A percentile compares a stretch with the other conserved stretches of the same genome.
phyloP scores from a whole-genome alignment of 148 eudicot species.

The Nyssa sinensis region DNA sequence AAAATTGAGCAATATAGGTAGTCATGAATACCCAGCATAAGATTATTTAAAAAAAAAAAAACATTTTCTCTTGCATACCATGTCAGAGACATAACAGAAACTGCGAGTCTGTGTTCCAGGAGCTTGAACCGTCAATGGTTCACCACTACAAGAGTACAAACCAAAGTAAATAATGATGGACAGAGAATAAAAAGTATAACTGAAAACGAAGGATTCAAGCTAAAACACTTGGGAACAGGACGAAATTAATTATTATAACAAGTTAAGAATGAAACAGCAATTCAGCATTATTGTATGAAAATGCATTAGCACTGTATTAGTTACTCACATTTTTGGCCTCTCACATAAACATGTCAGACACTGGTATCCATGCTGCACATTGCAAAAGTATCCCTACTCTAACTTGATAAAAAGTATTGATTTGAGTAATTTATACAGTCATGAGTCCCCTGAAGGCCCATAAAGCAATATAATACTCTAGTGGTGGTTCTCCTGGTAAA shows the following conservation, averaged over 20 bases:
- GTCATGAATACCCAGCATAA: not conserved
- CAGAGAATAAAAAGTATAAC: not conserved
- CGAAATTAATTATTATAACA: not conserved
- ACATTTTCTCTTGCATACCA: slow-evolving; percentile 47
- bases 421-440: not conserved
- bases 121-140: slow-evolving; percentile 89
- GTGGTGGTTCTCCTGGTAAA: not conserved
- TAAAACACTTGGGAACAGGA: not conserved
- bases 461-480: not conserved
- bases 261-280: not conserved
- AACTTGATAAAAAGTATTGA: no score
- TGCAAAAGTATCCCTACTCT: not conserved
- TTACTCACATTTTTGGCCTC: not conserved
- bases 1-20: not conserved
- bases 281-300: not conserved
- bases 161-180: not conserved
- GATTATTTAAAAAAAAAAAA: not conserved
- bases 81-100: slow-evolving; percentile 95
- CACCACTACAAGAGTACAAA: slow-evolving; percentile 49
- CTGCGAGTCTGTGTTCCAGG: slow-evolving; percentile 99
- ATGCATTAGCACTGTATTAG: no score
- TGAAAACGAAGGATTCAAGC: not conserved
- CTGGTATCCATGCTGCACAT: not conserved
- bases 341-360: not conserved
- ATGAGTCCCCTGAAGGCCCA: no score